These are phyloP conservation scores for Diaporthe aspalathi DNA, from an alignment of 2,329 filamentous ascomycete genomes.

Conservation along the genomic window DNA sequence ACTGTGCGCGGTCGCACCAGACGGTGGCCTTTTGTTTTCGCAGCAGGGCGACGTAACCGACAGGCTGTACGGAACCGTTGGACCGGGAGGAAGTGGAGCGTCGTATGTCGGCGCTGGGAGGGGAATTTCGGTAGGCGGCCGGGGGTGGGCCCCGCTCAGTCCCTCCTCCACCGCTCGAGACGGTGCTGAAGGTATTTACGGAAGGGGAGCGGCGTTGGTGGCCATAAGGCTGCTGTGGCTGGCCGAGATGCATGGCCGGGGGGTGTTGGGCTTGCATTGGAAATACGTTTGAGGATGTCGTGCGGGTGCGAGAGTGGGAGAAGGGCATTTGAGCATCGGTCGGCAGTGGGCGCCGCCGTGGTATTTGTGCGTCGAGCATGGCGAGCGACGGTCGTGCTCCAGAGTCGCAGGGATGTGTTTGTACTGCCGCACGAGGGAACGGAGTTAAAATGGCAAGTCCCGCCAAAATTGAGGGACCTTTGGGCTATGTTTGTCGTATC, in stretches of 20 bases:
- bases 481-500: slow-evolving; percentile 37
- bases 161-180: slow-evolving; percentile 59
- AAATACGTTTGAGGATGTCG: slow-evolving; percentile 67
- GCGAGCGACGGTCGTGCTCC: slow-evolving; percentile 30
- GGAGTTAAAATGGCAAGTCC: slow-evolving; percentile 20
- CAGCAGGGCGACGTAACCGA: slow-evolving; percentile 95
- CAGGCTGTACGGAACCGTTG: slow-evolving; percentile 66
- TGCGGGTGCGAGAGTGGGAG: slow-evolving; percentile 66
- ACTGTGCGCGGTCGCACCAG: slow-evolving; percentile 95
- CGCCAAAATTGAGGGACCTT: slow-evolving; percentile 35
- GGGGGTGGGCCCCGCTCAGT: slow-evolving; percentile 59
- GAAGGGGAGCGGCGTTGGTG: slow-evolving; percentile 70
- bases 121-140: slow-evolving; percentile 67
- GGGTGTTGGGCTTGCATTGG: slow-evolving; percentile 50
- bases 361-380: slow-evolving; percentile 49
- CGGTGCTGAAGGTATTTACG: slow-evolving; percentile 76
- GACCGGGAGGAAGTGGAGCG: slow-evolving; percentile 87
- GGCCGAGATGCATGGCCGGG: slow-evolving; percentile 45
- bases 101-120: slow-evolving; percentile 67
- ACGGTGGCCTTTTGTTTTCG: slow-evolving; percentile 97
- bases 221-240: slow-evolving; percentile 49
- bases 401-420: slow-evolving; percentile 26
- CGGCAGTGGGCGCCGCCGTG: slow-evolving; percentile 44
- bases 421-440: slow-evolving; percentile 13
- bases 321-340: slow-evolving; percentile 49